Evolutionary conservation across 2,329 filamentous ascomycete genomes (phyloP), one percentile per base, ranked within the genome.

Genomic region (Xylariaceae sp.): DNA sequence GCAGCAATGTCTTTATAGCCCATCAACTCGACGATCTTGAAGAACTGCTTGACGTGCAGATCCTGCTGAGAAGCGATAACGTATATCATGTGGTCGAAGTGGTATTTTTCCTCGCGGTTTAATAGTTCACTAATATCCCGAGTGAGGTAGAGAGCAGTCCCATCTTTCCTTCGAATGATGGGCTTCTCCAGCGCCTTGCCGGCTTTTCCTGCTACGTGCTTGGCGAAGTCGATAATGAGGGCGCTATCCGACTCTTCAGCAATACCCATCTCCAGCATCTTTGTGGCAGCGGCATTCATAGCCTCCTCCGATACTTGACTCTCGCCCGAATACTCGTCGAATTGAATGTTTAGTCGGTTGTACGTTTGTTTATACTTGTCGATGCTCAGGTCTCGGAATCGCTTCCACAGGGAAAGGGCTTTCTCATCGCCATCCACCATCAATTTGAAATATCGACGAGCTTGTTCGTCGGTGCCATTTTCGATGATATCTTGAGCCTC

Each of bases 71-170:
- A 86, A 1, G 88, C 88, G 26, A 92, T 85, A 8, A 92, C 89
- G 67, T 92, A 92, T 60, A 92, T 88, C 88, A 92, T 90, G 71
- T 90, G 85, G 75, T 92, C 88, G 66, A 90, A 91, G 9, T 85
- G 72, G 75, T 80, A 79, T 62, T 81, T 81, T 43, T 82, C 78
- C 39, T 79, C 76, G 53, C 90, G 84, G 67, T 86, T 83, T 50
- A 92, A 75, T 24, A 91, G 82, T 68, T 92, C 88, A 65, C 87
- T 89, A 61, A 93, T 88, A 72, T 94, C 89, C 64, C 90, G 85
- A 47, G 90, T 91, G 43, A 93, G 81, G 71, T 94, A 93, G 29
- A 91, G 82, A 36, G 88, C 89, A 11, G 88, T 91, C 53, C 90
- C 90, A 62, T 90, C 87, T 64, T 84, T 85, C 76, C 91, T 90